These are phyloP conservation scores for Vaucheria bursata DNA, from an alignment of 352 stramenopile species.

Conservation along the genomic window DNA sequence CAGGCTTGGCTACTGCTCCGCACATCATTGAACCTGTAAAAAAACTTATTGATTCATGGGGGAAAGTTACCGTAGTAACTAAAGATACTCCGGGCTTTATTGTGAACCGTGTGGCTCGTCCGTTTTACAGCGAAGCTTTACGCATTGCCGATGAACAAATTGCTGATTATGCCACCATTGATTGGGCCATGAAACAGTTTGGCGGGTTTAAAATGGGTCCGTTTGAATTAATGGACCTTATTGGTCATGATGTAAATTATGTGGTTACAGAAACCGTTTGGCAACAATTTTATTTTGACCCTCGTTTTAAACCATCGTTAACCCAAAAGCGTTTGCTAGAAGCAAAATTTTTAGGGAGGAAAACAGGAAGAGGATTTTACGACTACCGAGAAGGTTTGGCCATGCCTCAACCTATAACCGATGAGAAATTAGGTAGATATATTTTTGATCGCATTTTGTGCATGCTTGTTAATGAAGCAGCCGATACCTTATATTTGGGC, in stretches of 20 bases:
- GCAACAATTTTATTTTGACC: neutral
- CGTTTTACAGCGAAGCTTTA: constrained; percentile 1
- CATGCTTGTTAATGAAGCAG: neutral
- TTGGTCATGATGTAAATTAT: constrained; percentile 7
- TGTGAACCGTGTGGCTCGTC: neutral
- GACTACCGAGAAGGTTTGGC: neutral
- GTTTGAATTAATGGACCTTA: constrained; percentile 3
- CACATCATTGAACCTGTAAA: neutral
- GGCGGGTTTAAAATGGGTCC: neutral
- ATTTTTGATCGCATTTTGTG: neutral
- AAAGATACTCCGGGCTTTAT: constrained; percentile 1
- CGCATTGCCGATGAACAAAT: neutral
- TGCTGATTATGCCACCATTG: neutral
- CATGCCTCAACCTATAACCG: neutral
- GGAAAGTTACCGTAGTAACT: neutral
- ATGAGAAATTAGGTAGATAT: neutral
- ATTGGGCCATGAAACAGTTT: neutral
- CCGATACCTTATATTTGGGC: neutral
- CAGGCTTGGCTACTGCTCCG: neutral
- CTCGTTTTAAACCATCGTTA: neutral
- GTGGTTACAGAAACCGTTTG: neutral
- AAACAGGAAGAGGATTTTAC: neutral
- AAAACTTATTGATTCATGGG: neutral
- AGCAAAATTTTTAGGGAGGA: neutral
- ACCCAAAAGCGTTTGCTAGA: neutral